Evolutionary conservation across 345 rosid genomes (phyloP).

Genomic region (Ceriops decandra): DNA sequence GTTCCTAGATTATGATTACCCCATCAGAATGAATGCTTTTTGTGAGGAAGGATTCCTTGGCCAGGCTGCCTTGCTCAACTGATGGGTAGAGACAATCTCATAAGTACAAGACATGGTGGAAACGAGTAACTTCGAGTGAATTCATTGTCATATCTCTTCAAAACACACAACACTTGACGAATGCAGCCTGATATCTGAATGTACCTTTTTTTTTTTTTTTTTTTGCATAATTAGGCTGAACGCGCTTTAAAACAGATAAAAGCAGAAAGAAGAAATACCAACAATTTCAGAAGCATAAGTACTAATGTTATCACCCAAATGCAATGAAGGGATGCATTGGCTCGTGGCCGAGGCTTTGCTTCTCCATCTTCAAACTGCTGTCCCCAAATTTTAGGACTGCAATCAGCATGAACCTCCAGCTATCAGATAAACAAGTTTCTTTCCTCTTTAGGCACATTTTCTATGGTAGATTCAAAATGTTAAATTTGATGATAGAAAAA

Average conservation of each 20-base stretch:
- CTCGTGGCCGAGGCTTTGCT: conserved; percentile 13
- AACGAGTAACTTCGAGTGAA: conserved; percentile 20
- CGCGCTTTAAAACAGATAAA: conserved; percentile 26
- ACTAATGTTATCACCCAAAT: conserved; percentile 10
- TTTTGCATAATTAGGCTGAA: conserved; percentile 4
- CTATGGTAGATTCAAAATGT: no score
- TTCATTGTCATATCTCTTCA: conserved; percentile 24
- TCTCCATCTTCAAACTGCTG: conserved; percentile 27
- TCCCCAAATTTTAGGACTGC: neutral
- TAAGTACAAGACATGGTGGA: neutral
- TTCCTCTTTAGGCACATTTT: no score
- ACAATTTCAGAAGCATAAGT: conserved; percentile 22
- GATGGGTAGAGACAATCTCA: conserved; percentile 14
- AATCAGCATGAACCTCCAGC: neutral
- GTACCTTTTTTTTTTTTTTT: conserved; percentile 4
- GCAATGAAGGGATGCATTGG: conserved; percentile 15
- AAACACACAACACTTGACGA: conserved; percentile 32
- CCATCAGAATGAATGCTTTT: neutral
- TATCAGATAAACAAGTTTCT: no score
- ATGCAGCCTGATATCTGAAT: conserved; percentile 13
- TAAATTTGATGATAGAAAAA: no score
- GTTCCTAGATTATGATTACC: neutral
- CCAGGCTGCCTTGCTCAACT: neutral
- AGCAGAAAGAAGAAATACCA: conserved; percentile 15
- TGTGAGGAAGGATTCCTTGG: neutral